Conservation (phyloP, 139 green algal genomes). For the Astrephomene gubernaculifera region DNA sequence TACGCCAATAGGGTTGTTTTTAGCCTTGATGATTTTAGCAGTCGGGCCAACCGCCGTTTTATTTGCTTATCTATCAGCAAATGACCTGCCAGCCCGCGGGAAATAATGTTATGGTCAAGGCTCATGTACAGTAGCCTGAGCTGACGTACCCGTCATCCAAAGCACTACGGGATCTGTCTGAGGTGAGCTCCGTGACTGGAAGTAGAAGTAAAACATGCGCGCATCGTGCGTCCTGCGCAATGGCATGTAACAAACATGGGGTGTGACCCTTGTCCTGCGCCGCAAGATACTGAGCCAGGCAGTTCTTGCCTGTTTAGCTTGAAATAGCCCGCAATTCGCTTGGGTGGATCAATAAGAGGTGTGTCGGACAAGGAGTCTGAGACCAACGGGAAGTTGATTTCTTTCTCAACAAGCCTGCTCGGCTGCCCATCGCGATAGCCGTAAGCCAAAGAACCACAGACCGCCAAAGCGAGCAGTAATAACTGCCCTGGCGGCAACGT, state of each 20-base stretch:
- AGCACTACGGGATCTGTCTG: slow-evolving; percentile 68
- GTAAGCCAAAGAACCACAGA: too few species aligned
- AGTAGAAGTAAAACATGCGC: slow-evolving; percentile 95
- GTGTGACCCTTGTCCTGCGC: background rate
- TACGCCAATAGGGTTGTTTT: too few species aligned
- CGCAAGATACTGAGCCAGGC: too few species aligned
- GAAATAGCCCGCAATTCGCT: slow-evolving; percentile 74
- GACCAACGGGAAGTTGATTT: background rate
- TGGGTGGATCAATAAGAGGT: slow-evolving; percentile 72
- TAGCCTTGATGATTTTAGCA: too few species aligned
- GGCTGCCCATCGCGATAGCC: too few species aligned
- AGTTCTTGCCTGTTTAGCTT: slow-evolving; percentile 71
- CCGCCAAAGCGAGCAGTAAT: too few species aligned
- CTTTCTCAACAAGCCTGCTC: slow-evolving; percentile 17
- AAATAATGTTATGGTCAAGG: too few species aligned
- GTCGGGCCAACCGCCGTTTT: too few species aligned
- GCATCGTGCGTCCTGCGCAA: slow-evolving; percentile 51
- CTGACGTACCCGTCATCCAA: slow-evolving; percentile 80
- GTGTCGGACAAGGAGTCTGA: background rate
- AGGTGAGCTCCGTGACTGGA: slow-evolving; percentile 64
- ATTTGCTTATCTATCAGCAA: too few species aligned
- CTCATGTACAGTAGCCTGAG: too few species aligned
- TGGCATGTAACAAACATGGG: background rate
- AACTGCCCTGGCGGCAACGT: too few species aligned
- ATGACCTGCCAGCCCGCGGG: too few species aligned